Base-by-base conservation (phyloP, 805 yeast genomes). In the Ogataea salicorniae region DNA sequence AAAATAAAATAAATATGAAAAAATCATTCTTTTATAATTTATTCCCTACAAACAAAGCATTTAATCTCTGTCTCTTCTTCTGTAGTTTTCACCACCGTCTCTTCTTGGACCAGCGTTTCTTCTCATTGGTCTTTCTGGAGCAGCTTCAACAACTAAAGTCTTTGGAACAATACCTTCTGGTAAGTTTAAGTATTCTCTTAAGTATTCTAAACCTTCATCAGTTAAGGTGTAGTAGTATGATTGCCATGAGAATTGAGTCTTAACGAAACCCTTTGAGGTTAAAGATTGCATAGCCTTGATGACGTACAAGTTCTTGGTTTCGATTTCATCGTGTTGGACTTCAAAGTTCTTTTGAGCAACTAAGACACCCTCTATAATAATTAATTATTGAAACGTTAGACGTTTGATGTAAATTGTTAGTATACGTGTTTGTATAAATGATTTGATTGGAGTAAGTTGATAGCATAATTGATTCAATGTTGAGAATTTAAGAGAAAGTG, bases 181-280 rank as follows among this genome's bases (percentile, higher is more conserved):
- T 69, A 94, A 83, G 85, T 91, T 90, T 76, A 94, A 86, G 88
- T 90, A 94, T 74, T 88, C 90, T 81, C 97, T 87, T 72, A 94
- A 86, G 87, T 80, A 94, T 73, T 90, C 96, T 62, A 94, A 92
- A 85, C 99, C 99, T 79, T 88, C 97, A 73, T 94, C 98, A 73
- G 98, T 94, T 74, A 94, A 87, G 82, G 99, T 89, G 95, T 94
- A 94, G 96, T 94, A 94, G 82, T 94, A 94, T 84, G 89, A 89
- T 84, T 91, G 97, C 99, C 99, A 94, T 71, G 98, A 92, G 86
- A 92, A 94, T 80, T 90, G 98, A 68, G 99, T 94, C 88, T 92
- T 90, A 77, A 94, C 98, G 85, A 71, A 94, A 75, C 99, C 99
- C 78, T 86, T 89, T 58, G 99, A 94, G 72, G 96, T 89, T 76